Percentiles rank a stretch among this genome's conserved stretches.
phyloP scores from a whole-genome alignment of 331 rosid genomes.

The Cydonia oblonga region DNA sequence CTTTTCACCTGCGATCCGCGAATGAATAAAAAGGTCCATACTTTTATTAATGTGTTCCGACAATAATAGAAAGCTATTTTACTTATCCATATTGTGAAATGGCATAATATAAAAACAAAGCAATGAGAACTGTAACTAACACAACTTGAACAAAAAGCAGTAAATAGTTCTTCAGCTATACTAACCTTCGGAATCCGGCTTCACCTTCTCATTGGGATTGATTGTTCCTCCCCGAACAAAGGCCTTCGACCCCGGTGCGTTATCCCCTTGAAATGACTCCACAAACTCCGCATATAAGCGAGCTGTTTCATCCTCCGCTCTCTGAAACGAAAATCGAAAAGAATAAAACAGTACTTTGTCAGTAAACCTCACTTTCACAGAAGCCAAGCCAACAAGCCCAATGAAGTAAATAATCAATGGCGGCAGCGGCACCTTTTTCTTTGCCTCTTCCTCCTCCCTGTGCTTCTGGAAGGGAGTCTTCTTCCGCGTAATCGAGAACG shows the following conservation, averaged over 20 bases:
- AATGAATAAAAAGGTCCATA: slow-evolving; percentile 97
- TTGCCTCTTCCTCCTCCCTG: slow-evolving; percentile 97
- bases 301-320: slow-evolving; percentile 99
- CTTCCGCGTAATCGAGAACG: slow-evolving; percentile 87
- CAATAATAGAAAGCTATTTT: slow-evolving; percentile 45
- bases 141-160: slow-evolving; percentile 8
- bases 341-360: background rate
- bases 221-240: slow-evolving; percentile 96
- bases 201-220: slow-evolving; percentile 67
- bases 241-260: slow-evolving; percentile 74
- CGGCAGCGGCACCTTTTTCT: slow-evolving; percentile 57
- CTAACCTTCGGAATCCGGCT: slow-evolving; percentile 69
- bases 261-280: slow-evolving; percentile 98
- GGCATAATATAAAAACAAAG: slow-evolving; percentile 26
- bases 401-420: background rate
- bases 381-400: background rate
- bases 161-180: slow-evolving; percentile 12
- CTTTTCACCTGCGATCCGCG: slow-evolving; percentile 99
- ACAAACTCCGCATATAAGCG: slow-evolving; percentile 84
- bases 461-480: slow-evolving; percentile 97
- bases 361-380: background rate
- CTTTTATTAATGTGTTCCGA: slow-evolving; percentile 79
- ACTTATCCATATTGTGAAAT: slow-evolving; percentile 44
- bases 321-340: slow-evolving; percentile 30
- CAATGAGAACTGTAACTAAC: slow-evolving; percentile 16